Evolutionary conservation across 371 early-diverging fungal species (phyloP), one percentile per base, ranked within the genome.

Genomic region (Lichtheimia hyalospora): DNA sequence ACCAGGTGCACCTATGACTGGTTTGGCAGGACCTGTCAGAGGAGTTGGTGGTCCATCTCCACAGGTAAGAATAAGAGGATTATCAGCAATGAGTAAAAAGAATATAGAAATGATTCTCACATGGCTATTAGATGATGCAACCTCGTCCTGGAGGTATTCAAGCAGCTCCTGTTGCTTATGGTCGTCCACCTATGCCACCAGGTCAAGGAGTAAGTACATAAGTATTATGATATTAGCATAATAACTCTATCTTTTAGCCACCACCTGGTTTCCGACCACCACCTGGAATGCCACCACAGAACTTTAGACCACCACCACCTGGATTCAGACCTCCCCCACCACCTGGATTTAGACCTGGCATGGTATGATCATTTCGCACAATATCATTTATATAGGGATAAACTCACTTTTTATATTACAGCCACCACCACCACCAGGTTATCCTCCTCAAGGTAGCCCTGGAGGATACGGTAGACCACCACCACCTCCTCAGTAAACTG

Each of bases 1-100:
- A 14, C 77, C 70, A 57, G 72, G 71, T 59, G 75, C 66, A 5
- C 71, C 77, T 23, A 73, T 76, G 66, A 57, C 73, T 44, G 95
- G 93, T 46, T 79, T 95, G 49, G 85, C 88, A 58, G 95, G 93
- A 21, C 96, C 95, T 24, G 91, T 93, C 25, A 86, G 94, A 54
- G 95, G 96, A 43, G 87, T 96, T 42, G 95, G 97, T 62, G 96
- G 93, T 41, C 95, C 96, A 52, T 89, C 91, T 18, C 86, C 89
- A 54, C 84, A 84, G 48, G 77, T 77, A 74, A 70, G 70, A 25
- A 74, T 77, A 74, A 70, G 70, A 25, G 70, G 66, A 23, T 7
- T 23, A 23, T n/a, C 20, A 46, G 28, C 6, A 41, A 16, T 65
- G 70, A 6, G 5, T 50, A 16, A 6, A 21, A 2, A 23, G 15